These are phyloP conservation scores for Blakeslea trispora DNA, from an alignment of 371 early-diverging fungal species.

Conservation along the genomic window DNA sequence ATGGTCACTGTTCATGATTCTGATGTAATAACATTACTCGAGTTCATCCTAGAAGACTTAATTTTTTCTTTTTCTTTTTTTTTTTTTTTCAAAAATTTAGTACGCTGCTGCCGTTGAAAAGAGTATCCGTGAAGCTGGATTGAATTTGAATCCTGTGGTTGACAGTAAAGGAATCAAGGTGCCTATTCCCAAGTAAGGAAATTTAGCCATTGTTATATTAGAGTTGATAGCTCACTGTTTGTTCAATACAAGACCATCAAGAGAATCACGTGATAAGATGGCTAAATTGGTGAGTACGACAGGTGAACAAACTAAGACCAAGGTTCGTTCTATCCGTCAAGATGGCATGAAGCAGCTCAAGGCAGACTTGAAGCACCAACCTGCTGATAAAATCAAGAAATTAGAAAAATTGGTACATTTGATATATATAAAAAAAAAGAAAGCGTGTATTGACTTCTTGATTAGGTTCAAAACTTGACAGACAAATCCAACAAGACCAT, in stretches of 20 bases:
- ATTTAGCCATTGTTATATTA: background rate
- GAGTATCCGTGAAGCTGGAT: constrained; percentile 78
- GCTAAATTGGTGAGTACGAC: constrained; percentile 64
- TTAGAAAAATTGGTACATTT: constrained; percentile 68
- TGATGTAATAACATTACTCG: too few relatives aligned
- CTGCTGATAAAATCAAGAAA: constrained; percentile 62
- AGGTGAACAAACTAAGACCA: constrained; percentile 73
- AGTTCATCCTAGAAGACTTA: too few relatives aligned
- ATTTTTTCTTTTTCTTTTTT: too few relatives aligned
- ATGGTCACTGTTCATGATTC: constrained; percentile 79
- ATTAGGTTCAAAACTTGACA: constrained; percentile 69
- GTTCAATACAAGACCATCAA: too few relatives aligned
- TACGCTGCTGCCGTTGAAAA: constrained; percentile 74
- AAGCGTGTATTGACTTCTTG: background rate
- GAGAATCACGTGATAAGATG: constrained; percentile 78
- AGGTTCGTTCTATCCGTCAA: constrained; percentile 69
- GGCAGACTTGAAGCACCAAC: constrained; percentile 57
- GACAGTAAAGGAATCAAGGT: constrained; percentile 75
- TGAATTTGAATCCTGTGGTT: constrained; percentile 81
- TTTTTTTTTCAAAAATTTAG: too few relatives aligned
- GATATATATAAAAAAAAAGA: constrained; percentile 3
- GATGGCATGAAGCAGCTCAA: constrained; percentile 79
- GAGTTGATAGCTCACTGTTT: too few relatives aligned
- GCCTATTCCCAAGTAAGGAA: constrained; percentile 82
- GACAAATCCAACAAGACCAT: constrained; percentile 71